Evolutionary conservation across 148 eudicot species (phyloP).

Genomic region (Limonium bicolor): DNA sequence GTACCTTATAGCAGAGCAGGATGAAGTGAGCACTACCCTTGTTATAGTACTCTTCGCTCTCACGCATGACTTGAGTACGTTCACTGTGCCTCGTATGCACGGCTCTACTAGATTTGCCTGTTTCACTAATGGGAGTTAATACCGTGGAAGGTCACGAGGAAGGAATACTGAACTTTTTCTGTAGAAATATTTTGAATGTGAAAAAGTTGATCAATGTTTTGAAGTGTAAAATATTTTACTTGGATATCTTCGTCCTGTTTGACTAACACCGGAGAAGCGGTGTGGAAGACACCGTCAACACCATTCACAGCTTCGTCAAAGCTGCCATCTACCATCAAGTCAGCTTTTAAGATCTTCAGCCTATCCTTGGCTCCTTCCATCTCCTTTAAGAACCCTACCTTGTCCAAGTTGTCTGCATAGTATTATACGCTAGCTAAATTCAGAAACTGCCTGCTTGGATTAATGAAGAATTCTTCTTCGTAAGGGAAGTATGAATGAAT

Average conservation of each 20-base stretch:
- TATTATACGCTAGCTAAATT: no score
- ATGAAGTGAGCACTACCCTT: conserved; percentile 81
- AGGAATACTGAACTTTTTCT: not conserved
- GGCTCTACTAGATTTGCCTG: conserved; percentile 73
- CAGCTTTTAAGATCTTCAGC: conserved; percentile 68
- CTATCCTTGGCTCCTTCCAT: conserved; percentile 77
- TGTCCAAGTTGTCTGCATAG: conserved; percentile 45
- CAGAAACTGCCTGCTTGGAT: no score
- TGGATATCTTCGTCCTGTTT: conserved; percentile 48
- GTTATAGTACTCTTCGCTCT: conserved; percentile 45
- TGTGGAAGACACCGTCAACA: conserved; percentile 85
- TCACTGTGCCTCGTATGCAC: conserved; percentile 61
- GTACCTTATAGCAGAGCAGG: conserved; percentile 87
- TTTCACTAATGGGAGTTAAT: no score
- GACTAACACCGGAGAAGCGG: conserved; percentile 81
- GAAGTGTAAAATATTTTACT: conserved; percentile 23
- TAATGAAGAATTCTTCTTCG: no score
- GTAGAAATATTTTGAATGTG: no score
- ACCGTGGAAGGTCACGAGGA: no score
- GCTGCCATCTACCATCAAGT: conserved; percentile 70
- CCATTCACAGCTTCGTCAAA: conserved; percentile 65
- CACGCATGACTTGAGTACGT: conserved; percentile 70
- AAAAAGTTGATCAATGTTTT: no score
- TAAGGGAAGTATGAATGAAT: no score
- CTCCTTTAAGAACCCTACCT: conserved; percentile 59